Evolutionary conservation across 139 green algal genomes (phyloP).

Genomic region (Yamagishiella unicocca): DNA sequence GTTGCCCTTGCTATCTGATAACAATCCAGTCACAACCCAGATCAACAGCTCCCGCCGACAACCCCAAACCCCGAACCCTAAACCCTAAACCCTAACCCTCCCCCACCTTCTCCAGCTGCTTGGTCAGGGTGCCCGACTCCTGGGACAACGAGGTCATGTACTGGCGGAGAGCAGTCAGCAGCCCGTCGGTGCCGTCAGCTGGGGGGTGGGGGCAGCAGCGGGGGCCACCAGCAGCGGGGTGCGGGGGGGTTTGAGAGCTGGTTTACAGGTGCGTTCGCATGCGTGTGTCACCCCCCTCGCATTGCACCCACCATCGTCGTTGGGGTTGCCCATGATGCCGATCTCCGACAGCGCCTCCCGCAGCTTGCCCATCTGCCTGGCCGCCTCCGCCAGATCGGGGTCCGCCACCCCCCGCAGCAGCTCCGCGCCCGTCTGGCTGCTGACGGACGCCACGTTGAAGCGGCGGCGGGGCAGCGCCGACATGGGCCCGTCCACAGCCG

Average conservation of each 20-base stretch:
- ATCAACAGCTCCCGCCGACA: too few species aligned
- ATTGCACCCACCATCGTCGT: constrained; percentile 37
- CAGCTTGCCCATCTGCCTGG: constrained; percentile 22
- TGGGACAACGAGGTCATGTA: constrained; percentile 17
- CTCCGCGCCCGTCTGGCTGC: background rate
- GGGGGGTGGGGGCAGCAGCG: too few species aligned
- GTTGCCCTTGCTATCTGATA: too few species aligned
- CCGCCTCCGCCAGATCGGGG: constrained; percentile 24
- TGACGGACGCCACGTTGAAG: background rate
- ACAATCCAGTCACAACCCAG: too few species aligned
- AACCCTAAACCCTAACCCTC: too few species aligned
- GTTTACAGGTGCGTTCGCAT: background rate
- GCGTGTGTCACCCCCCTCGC: background rate
- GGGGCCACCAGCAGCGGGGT: background rate
- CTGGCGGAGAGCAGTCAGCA: constrained; percentile 44
- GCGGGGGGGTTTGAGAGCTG: background rate
- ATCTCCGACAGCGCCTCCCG: constrained; percentile 35
- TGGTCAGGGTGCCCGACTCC: constrained; percentile 2
- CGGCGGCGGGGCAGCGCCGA: too few species aligned
- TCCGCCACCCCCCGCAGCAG: constrained; percentile 21
- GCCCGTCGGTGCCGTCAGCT: constrained; percentile 44
- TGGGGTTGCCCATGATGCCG: constrained; percentile 45
- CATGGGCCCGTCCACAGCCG: too few species aligned
- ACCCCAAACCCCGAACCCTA: too few species aligned
- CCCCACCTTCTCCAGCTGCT: constrained; percentile 38